A percentile compares a stretch with the other conserved stretches of the same genome.
Conservation (phyloP, 768 basidiomycete genomes). For the Candolleomyces efflorescens region DNA sequence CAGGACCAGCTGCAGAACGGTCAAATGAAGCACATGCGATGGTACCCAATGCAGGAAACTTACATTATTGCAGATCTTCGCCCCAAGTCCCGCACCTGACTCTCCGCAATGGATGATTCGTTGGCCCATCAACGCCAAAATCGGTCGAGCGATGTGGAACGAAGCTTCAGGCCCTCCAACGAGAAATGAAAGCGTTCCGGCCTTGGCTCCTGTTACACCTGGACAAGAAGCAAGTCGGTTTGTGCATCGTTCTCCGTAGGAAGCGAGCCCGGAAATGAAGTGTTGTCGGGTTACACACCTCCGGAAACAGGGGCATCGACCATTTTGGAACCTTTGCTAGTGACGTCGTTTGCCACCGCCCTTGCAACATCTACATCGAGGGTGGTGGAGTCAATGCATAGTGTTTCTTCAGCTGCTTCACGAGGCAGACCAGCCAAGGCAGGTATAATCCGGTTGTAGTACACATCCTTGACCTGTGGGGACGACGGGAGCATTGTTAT, state of each 20-base stretch:
- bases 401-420: slow-evolving; percentile 34
- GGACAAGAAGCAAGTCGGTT: slow-evolving; percentile 3
- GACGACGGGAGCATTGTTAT: slow-evolving; percentile 93
- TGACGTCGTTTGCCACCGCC: slow-evolving; percentile 53
- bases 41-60: slow-evolving; percentile 13
- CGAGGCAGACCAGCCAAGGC: slow-evolving; percentile 49
- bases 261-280: not conserved
- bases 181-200: slow-evolving; percentile 86
- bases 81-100: slow-evolving; percentile 77
- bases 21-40: slow-evolving; percentile 9
- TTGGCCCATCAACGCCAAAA: slow-evolving; percentile 72
- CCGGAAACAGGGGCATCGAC: slow-evolving; percentile 95
- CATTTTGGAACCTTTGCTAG: slow-evolving; percentile 60
- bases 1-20: slow-evolving; percentile 46
- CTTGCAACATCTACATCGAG: slow-evolving; percentile 76
- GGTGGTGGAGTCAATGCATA: slow-evolving; percentile 90
- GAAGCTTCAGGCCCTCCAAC: slow-evolving; percentile 70
- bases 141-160: slow-evolving; percentile 53
- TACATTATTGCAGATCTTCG: slow-evolving; percentile 90
- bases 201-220: slow-evolving; percentile 86
- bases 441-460: slow-evolving; percentile 63
- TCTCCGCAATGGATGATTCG: slow-evolving; percentile 81
- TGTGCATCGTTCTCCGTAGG: not conserved
- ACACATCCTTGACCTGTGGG: slow-evolving; percentile 80
- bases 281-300: slow-evolving; percentile 42